Conservation (phyloP, 345 rosid genomes). For the Gossypium sturtianum region DNA sequence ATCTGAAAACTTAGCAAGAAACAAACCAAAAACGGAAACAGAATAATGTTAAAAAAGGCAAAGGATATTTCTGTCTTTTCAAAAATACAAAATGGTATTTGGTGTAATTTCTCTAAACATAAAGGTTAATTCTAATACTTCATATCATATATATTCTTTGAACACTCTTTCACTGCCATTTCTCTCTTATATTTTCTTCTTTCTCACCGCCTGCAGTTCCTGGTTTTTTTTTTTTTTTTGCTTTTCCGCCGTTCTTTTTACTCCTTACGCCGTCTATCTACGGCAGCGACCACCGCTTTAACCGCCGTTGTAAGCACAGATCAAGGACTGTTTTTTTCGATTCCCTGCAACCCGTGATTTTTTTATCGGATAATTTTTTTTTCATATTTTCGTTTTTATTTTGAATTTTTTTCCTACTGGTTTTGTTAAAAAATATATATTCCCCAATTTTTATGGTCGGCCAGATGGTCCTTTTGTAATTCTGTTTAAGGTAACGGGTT, state of each 20-base stretch:
- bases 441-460: not conserved
- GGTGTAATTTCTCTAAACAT: not conserved
- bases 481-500: not conserved
- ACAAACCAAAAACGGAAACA: not conserved
- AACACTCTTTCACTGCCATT: not conserved
- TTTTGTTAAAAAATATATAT: not conserved
- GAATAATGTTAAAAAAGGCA: not conserved
- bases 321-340: too few species aligned
- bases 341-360: too few species aligned
- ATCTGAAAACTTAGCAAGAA: not conserved
- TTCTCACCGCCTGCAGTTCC: not conserved
- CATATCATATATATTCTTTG: conserved; percentile 1
- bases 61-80: conserved; percentile 19
- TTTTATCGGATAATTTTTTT: too few species aligned
- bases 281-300: too few species aligned
- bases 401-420: not conserved
- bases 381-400: not conserved
- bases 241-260: too few species aligned
- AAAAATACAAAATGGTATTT: not conserved
- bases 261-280: too few species aligned
- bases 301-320: too few species aligned
- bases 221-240: too few species aligned
- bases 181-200: not conserved
- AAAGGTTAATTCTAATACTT: not conserved
- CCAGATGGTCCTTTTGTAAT: not conserved